Percentiles rank a stretch among this genome's conserved stretches.
Conservation (phyloP, 2,329 filamentous ascomycete species). For the Phialemoniopsis sp. region DNA sequence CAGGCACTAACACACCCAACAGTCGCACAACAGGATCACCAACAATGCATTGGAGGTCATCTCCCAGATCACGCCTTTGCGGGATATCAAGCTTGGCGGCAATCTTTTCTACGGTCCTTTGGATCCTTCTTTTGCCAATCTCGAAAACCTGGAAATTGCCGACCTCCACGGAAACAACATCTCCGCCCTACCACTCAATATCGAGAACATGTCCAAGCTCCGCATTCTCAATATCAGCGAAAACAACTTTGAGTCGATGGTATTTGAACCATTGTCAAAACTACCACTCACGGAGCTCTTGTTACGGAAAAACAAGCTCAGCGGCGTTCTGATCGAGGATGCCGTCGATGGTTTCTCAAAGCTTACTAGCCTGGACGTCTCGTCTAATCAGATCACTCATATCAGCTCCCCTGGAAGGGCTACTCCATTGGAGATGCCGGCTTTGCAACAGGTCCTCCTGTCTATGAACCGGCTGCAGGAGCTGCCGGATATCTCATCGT, state of each 20-base stretch:
- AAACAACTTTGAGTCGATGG: conserved; percentile 70
- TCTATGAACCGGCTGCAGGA: conserved; percentile 73
- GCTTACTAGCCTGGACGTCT: conserved; percentile 74
- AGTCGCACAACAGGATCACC: conserved; percentile 78
- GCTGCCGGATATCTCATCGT: conserved; percentile 71
- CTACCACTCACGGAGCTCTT: conserved; percentile 71
- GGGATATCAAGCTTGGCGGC: conserved; percentile 76
- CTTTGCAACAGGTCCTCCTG: conserved; percentile 69
- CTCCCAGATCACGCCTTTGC: conserved; percentile 65
- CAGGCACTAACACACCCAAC: neutral
- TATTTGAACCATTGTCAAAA: conserved; percentile 63
- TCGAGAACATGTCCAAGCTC: conserved; percentile 65
- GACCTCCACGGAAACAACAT: conserved; percentile 81
- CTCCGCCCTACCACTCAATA: conserved; percentile 60
- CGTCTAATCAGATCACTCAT: conserved; percentile 67
- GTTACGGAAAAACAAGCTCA: conserved; percentile 74
- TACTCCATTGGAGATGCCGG: conserved; percentile 58
- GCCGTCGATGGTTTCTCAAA: conserved; percentile 53
- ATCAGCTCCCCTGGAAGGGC: conserved; percentile 33
- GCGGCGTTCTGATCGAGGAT: conserved; percentile 65
- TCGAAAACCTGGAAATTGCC: conserved; percentile 71
- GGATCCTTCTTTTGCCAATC: conserved; percentile 54
- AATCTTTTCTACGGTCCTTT: conserved; percentile 71
- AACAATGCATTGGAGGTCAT: conserved; percentile 71
- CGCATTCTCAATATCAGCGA: conserved; percentile 75